A percentile compares a stretch with the other conserved stretches of the same genome.
Evolutionary conservation across 257 asterid genomes (phyloP).

Genomic region (Forsythia suspensa): DNA sequence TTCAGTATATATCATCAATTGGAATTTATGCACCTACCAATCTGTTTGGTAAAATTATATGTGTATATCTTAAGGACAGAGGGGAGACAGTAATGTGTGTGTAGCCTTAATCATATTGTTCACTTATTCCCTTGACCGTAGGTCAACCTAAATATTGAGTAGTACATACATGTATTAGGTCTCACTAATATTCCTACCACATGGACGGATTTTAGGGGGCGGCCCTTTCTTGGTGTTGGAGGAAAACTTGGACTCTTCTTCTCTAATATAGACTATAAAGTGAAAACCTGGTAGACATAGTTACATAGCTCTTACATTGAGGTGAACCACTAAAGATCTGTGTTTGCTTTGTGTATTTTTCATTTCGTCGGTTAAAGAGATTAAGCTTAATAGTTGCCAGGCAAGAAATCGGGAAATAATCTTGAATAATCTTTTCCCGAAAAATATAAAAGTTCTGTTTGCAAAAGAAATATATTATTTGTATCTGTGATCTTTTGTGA

Average conservation of each 20-base stretch:
- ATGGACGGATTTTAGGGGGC: not conserved
- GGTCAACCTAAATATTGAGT: not conserved
- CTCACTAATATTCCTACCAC: too few species aligned
- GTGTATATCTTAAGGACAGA: not conserved
- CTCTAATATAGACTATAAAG: not conserved
- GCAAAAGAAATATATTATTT: constrained; percentile 12
- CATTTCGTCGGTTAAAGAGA: not conserved
- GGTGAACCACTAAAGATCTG: not conserved
- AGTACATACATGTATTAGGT: not conserved
- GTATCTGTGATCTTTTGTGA: not conserved
- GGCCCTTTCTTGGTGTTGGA: not conserved
- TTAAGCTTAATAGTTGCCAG: not conserved
- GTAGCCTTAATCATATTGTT: not conserved
- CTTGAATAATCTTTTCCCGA: not conserved
- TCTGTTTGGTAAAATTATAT: not conserved
- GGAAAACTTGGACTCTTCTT: not conserved
- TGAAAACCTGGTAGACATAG: not conserved
- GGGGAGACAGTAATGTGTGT: not conserved
- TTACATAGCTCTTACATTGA: not conserved
- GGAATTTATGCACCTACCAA: not conserved
- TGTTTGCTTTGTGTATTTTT: not conserved
- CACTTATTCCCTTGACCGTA: not conserved
- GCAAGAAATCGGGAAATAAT: not conserved
- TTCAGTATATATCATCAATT: not conserved
- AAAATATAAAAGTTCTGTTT: not conserved